Evolutionary conservation across 257 asterid species (phyloP).

Genomic region (Solanum chilense): DNA sequence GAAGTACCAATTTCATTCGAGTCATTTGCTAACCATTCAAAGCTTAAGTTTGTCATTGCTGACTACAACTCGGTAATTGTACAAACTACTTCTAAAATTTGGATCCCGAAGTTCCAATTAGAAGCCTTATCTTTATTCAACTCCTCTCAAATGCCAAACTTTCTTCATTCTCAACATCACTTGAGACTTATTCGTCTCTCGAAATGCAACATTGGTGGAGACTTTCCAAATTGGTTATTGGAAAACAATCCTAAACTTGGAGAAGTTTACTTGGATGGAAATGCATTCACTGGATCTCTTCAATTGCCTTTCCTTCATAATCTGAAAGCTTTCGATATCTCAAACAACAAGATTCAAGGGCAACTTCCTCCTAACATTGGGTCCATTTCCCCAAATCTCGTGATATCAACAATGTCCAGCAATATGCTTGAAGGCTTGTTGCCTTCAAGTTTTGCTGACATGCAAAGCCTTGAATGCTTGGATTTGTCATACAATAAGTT

Average conservation of each 20-base stretch:
- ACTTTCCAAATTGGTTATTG: slow-evolving; percentile 3
- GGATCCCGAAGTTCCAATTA: neutral
- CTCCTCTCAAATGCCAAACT: neutral
- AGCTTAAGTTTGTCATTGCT: neutral
- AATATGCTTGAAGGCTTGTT: slow-evolving; percentile 2
- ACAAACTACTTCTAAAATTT: neutral
- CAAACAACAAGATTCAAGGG: neutral
- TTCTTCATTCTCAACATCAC: neutral
- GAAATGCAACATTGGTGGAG: neutral
- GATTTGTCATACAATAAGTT: slow-evolving; percentile 9
- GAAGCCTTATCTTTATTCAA: neutral
- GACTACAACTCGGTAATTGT: neutral
- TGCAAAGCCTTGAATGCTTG: neutral
- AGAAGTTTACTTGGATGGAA: neutral
- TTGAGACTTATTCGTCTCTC: neutral
- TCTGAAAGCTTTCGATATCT: neutral
- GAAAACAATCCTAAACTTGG: neutral
- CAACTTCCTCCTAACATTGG: neutral
- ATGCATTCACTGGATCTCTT: neutral
- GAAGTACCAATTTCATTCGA: neutral
- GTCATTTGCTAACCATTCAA: slow-evolving; percentile 2
- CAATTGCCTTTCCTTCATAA: neutral
- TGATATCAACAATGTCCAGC: neutral
- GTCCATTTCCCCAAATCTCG: neutral
- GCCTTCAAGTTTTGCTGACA: neutral